Evolutionary conservation across 305 asterid genomes (phyloP), one percentile per base, ranked within the genome.

Genomic region (Fraxinus albicans): DNA sequence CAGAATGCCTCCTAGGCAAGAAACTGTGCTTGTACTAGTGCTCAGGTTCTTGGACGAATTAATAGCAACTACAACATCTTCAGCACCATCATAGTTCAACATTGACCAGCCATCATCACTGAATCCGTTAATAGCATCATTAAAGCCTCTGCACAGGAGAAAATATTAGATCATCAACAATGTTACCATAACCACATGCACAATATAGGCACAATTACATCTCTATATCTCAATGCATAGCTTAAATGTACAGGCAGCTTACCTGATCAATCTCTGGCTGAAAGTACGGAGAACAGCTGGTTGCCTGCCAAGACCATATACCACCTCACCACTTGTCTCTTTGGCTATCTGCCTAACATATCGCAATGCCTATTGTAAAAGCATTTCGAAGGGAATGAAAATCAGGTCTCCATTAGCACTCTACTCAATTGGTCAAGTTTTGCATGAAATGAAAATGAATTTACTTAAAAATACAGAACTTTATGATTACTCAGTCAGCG

Each of bases 211-310:
- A 60, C 5, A 27, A 42, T 31, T 6, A 58, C 13, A 7, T 58
- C 69, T 7, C 29, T 1, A 19, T 65, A 65, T 10, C 73, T 65
- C 73, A 65, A 65, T 65, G 73, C 73, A 9, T 65, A 65, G 31
- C 73, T 15, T n/a, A 31, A 53, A 78, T 8, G 42, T 13, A 50
- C 8, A 36, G 8, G 29, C 31, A 29, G 12, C 33, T 42, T 82
- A 94, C 98, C 95, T 92, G 95, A 92, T 90, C 83, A 95, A 83
- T 89, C 97, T 89, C 94, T 92, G 99, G 90, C 99, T 92, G 88
- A 94, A 95, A 33, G 97, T 93, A 67, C 99, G 91, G 4, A 95
- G 88, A 40, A 95, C 98, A 77, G 98, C 98, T n/a, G 99, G 99
- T 84, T 95, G 99, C 86, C 99, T 87, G 40, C 99, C 99, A 5